Evolutionary conservation across 164 flowering plant genomes (phyloP).

Genomic region (Aristolochia contorta): DNA sequence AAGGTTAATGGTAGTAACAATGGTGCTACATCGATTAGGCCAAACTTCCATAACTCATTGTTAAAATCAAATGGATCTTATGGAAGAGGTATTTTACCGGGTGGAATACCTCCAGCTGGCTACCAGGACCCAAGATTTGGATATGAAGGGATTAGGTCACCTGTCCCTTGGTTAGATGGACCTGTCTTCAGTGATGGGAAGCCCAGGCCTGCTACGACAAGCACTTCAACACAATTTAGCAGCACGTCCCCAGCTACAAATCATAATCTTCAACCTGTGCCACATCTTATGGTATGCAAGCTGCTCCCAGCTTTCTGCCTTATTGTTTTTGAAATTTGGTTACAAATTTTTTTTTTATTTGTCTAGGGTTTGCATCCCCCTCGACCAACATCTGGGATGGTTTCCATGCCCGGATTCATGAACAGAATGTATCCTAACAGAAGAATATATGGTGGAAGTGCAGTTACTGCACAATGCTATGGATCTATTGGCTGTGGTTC

Average conservation of each 20-base stretch:
- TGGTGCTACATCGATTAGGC: constrained; percentile 26
- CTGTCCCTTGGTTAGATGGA: constrained; percentile 40
- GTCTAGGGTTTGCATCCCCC: constrained; percentile 17
- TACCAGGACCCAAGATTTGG: constrained; percentile 49
- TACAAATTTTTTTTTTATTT: background rate
- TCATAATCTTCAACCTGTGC: constrained; percentile 37
- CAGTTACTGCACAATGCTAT: constrained; percentile 22
- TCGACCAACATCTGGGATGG: constrained; percentile 19
- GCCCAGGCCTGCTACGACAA: constrained; percentile 21
- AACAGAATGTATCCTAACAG: constrained; percentile 34
- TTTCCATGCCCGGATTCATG: constrained; percentile 24
- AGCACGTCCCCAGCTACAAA: constrained; percentile 31
- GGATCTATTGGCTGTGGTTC: constrained; percentile 26
- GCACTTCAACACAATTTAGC: constrained; percentile 25
- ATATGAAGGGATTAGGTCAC: constrained; percentile 34
- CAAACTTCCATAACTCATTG: constrained; percentile 27
- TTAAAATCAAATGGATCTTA: constrained; percentile 33
- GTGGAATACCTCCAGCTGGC: constrained; percentile 36
- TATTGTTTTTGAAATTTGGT: background rate
- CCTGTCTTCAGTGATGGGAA: constrained; percentile 35
- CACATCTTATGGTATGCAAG: constrained; percentile 39
- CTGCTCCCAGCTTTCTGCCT: background rate
- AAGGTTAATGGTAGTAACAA: constrained; percentile 30
- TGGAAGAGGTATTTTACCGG: constrained; percentile 33
- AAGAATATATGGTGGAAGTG: constrained; percentile 33